phyloP scores from a whole-genome alignment of 495 filamentous ascomycete species.

The Bombardia bombarda region DNA sequence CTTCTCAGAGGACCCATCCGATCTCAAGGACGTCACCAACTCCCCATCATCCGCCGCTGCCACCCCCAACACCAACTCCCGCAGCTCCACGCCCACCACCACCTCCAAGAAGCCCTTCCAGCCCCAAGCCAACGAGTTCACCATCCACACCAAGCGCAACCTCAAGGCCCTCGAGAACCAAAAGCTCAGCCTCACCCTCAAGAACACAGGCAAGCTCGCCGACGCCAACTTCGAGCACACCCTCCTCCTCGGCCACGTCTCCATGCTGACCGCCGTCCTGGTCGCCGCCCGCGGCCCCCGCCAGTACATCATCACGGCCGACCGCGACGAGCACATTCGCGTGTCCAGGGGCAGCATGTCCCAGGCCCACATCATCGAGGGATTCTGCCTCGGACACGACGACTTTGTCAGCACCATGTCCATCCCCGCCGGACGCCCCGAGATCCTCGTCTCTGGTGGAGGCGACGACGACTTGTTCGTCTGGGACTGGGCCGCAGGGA shows the following conservation, averaged over 20 bases:
- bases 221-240: slow-evolving; percentile 56
- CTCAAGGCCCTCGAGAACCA: slow-evolving; percentile 68
- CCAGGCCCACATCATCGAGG: slow-evolving; percentile 82
- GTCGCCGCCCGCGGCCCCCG: slow-evolving; percentile 33
- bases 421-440: slow-evolving; percentile 44
- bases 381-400: slow-evolving; percentile 77
- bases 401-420: slow-evolving; percentile 74
- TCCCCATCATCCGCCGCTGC: background rate
- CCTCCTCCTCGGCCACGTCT: slow-evolving; percentile 84
- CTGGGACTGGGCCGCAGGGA: slow-evolving; percentile 69
- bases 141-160: slow-evolving; percentile 80
- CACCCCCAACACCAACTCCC: slow-evolving; percentile 4
- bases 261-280: slow-evolving; percentile 72
- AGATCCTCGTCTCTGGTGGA: slow-evolving; percentile 73
- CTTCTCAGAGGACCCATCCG: slow-evolving; percentile 4
- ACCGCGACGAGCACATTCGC: slow-evolving; percentile 96
- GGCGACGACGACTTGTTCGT: slow-evolving; percentile 70
- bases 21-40: background rate
- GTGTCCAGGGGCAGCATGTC: slow-evolving; percentile 76
- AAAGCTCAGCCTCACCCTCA: slow-evolving; percentile 38
- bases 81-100: slow-evolving; percentile 13
- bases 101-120: slow-evolving; percentile 9
- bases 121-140: slow-evolving; percentile 60
- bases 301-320: slow-evolving; percentile 75
- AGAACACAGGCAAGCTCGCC: slow-evolving; percentile 34